A percentile compares a stretch with the other conserved stretches of the same genome.
Evolutionary conservation across 2,329 filamentous ascomycete genomes (phyloP).

Genomic region (Tympanopsis confertula): DNA sequence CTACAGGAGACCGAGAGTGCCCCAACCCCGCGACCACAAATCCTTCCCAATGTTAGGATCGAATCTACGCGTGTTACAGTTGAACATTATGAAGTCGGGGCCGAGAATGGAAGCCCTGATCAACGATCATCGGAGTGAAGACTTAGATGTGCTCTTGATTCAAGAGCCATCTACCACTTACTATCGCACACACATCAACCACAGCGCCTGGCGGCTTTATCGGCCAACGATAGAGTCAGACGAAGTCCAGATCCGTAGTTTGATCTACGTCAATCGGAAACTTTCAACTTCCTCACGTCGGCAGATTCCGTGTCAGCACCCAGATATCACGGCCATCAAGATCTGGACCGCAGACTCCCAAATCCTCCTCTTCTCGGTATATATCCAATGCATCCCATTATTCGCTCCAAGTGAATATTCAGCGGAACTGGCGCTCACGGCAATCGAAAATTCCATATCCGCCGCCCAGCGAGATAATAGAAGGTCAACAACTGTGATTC

Average conservation of each 20-base stretch:
- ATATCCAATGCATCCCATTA: no score
- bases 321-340: constrained; percentile 10
- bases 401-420: no score
- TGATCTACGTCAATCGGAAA: constrained; percentile 11
- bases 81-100: constrained; percentile 12
- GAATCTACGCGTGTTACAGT: constrained; percentile 6
- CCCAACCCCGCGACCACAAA: not conserved
- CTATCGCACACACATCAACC: constrained; percentile 11
- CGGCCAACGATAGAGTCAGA: constrained; percentile 7
- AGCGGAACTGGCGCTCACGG: no score
- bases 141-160: constrained; percentile 12
- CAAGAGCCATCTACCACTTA: constrained; percentile 8
- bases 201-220: constrained; percentile 13
- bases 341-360: constrained; percentile 7
- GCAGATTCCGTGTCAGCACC: constrained; percentile 11
- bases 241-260: constrained; percentile 7
- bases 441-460: no score
- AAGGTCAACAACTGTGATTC: no score
- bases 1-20: no score
- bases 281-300: constrained; percentile 11
- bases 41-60: constrained; percentile 4
- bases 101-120: constrained; percentile 13
- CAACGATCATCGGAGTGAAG: constrained; percentile 9
- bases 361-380: constrained; percentile 9
- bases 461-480: no score